Evolutionary conservation across 345 rosid genomes (phyloP).

Genomic region (Tarenaya hassleriana): DNA sequence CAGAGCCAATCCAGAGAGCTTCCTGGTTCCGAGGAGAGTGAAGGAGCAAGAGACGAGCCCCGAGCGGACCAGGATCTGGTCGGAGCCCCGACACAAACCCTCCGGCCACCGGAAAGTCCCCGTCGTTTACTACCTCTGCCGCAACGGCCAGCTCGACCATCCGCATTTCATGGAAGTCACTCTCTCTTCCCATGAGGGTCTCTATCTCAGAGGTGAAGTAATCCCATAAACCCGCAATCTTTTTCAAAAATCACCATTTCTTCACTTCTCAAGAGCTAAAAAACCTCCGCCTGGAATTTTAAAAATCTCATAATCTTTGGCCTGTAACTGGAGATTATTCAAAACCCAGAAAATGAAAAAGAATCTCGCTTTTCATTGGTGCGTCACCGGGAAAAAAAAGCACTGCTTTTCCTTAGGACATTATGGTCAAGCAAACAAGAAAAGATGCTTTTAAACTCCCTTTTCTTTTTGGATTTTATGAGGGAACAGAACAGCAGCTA

Average conservation of each 20-base stretch:
- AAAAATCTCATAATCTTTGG: not conserved
- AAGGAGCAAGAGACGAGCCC: conserved; percentile 49
- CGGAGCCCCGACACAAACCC: conserved; percentile 40
- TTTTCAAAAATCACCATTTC: too few relatives aligned
- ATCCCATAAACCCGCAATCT: not conserved
- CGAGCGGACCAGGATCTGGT: conserved; percentile 58
- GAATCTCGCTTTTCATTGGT: conserved; percentile 4
- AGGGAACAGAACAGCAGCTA: conserved; percentile 16
- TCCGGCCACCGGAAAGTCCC: conserved; percentile 43
- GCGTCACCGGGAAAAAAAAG: not conserved
- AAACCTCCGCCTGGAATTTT: not conserved
- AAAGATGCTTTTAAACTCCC: conserved; percentile 14
- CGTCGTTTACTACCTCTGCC: conserved; percentile 76
- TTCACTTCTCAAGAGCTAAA: not conserved
- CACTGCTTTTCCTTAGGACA: not conserved
- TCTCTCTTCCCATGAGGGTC: conserved; percentile 66
- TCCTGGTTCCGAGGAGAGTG: conserved; percentile 38
- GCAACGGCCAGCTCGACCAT: conserved; percentile 91
- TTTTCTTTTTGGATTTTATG: conserved; percentile 10
- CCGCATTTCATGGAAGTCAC: conserved; percentile 97
- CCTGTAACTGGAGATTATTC: not conserved
- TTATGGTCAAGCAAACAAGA: conserved; percentile 12
- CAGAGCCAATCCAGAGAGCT: conserved; percentile 29
- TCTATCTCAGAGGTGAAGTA: conserved; percentile 71
- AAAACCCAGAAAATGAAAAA: not conserved